Evolutionary conservation across 495 filamentous ascomycete species (phyloP).

Genomic region (Neurospora sp.): DNA sequence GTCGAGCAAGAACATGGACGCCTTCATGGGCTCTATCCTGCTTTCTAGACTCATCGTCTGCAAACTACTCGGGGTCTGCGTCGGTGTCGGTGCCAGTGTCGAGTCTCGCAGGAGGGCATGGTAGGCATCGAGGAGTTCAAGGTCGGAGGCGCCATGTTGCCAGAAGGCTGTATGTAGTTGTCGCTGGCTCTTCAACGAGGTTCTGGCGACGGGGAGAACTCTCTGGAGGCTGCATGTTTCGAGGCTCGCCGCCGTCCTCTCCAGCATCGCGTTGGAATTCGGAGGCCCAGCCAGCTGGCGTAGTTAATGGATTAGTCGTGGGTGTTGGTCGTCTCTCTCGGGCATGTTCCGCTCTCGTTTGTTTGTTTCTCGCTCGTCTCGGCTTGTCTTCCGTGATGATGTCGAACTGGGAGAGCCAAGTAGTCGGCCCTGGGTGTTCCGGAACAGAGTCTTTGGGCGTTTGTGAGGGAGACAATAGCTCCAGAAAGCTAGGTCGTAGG

Average conservation of each 20-base stretch:
- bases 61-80: neutral
- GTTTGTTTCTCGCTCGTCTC: neutral
- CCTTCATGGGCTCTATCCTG: constrained; percentile 19
- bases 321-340: neutral
- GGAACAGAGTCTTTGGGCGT: neutral
- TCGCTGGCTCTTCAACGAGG: constrained; percentile 46
- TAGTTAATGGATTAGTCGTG: neutral
- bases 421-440: neutral
- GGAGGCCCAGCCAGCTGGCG: neutral
- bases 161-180: constrained; percentile 57
- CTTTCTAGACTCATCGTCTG: constrained; percentile 9
- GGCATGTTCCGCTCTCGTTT: neutral
- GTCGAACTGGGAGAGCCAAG: neutral
- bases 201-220: constrained; percentile 47
- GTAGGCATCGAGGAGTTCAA: constrained; percentile 45
- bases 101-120: constrained; percentile 26
- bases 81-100: neutral
- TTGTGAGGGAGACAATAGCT: neutral
- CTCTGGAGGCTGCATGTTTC: constrained; percentile 61
- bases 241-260: constrained; percentile 69
- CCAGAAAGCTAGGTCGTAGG: neutral
- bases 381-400: neutral
- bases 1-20: constrained; percentile 43
- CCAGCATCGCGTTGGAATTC: constrained; percentile 53
- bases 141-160: constrained; percentile 48